Conservation (phyloP, 495 filamentous ascomycete species). For the Halenospora varia region DNA sequence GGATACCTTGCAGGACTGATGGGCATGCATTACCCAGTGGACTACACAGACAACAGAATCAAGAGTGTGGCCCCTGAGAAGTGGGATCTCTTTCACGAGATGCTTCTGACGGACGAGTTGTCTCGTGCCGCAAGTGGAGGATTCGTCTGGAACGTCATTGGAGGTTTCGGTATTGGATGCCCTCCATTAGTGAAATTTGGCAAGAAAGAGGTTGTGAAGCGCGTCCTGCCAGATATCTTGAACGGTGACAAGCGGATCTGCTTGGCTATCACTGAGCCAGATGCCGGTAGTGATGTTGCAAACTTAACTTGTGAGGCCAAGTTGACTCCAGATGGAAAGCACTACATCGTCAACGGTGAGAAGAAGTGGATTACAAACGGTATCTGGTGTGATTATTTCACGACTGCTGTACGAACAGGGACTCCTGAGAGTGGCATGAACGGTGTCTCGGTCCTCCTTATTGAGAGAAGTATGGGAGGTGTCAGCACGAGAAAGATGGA, state of each 20-base stretch:
- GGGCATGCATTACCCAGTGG: constrained; percentile 72
- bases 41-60: constrained; percentile 66
- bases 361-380: constrained; percentile 99
- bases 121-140: constrained; percentile 85
- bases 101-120: constrained; percentile 90
- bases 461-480: constrained; percentile 57
- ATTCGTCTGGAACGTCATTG: constrained; percentile 97
- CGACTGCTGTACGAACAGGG: constrained; percentile 92
- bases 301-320: constrained; percentile 95
- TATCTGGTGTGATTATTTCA: constrained; percentile 96
- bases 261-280: constrained; percentile 78
- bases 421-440: constrained; percentile 72
- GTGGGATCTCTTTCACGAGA: constrained; percentile 98
- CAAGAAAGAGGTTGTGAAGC: constrained; percentile 82
- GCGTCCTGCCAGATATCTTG: constrained; percentile 74
- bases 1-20: constrained; percentile 90
- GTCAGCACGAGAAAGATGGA: constrained; percentile 95
- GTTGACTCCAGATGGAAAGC: constrained; percentile 88
- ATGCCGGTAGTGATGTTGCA: constrained; percentile 82
- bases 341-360: constrained; percentile 98
- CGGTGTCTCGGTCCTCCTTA: constrained; percentile 83
- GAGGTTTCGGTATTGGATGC: constrained; percentile 86
- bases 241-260: constrained; percentile 95
- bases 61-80: constrained; percentile 78
- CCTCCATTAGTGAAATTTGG: constrained; percentile 91